Evolutionary conservation across 2,329 filamentous ascomycete genomes (phyloP).

Genomic region (Basipetospora chlamydospora): DNA sequence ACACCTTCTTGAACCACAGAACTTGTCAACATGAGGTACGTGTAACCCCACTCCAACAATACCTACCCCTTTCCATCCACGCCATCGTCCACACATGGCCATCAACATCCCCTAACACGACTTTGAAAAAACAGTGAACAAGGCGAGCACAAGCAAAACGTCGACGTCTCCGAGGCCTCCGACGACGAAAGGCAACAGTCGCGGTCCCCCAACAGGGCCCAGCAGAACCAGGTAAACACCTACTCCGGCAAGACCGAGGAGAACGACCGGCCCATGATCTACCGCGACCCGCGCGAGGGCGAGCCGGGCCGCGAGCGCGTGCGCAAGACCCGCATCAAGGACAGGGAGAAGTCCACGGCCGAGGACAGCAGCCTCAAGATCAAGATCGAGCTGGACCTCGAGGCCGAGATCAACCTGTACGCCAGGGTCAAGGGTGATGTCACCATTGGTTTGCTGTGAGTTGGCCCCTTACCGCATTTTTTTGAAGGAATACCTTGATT

Average conservation of each 20-base stretch:
- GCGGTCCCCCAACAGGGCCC: too few species aligned
- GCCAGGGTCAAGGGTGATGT: slow-evolving; percentile 47
- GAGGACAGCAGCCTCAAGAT: slow-evolving; percentile 25
- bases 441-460: slow-evolving; percentile 40
- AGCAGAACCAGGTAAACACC: background rate
- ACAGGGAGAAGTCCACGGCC: slow-evolving; percentile 2
- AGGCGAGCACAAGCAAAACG: background rate
- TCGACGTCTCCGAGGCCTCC: background rate
- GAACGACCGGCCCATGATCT: slow-evolving; percentile 52
- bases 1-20: too few species aligned
- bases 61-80: too few species aligned
- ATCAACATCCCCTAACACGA: too few species aligned
- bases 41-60: too few species aligned
- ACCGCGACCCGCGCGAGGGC: slow-evolving; percentile 76
- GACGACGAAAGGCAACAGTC: background rate
- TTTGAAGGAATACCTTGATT: too few species aligned
- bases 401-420: slow-evolving; percentile 47
- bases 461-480: too few species aligned
- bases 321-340: slow-evolving; percentile 5
- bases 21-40: too few species aligned
- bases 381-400: slow-evolving; percentile 48
- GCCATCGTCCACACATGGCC: too few species aligned
- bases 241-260: background rate
- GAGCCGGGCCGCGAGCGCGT: slow-evolving; percentile 28
- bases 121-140: too few species aligned